Evolutionary conservation across 345 rosid species (phyloP), one percentile per base, ranked within the genome.

Genomic region (Capsella bursapastoris): DNA sequence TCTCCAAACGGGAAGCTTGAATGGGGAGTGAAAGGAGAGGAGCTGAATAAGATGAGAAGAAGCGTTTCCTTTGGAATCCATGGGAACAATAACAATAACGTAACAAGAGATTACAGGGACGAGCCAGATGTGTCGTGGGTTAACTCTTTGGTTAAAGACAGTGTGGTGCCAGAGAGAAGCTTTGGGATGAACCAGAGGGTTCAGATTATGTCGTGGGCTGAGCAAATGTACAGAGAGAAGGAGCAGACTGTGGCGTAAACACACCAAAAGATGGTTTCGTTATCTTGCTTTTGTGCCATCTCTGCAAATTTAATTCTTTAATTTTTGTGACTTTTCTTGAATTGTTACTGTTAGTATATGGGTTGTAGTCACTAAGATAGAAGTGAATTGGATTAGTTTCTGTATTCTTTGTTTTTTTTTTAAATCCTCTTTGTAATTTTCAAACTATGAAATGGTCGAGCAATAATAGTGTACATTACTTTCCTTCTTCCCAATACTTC

Each of bases 81-180:
- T 15, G 84, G 88, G 80, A 89, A 79, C 76, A 35, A 81, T n/a
- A 64, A 59, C 12, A 40, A 40, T 40, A 40, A 10, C 43, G 55
- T 40, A 84, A 66, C 48, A 1, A 76, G 75, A 63, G 80, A 65
- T 0, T 77, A 77, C 62, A 77, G 80, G 28, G 75, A 82, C 7
- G 99, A 92, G 80, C 97, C 97, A 22, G 99, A 95, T 68, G 90
- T 92, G 40, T 92, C 99, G 2, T 95, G 99, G 99, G 97, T 94
- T 64, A 78, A 81, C 81, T 84, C 97, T 22, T 68, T 91, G 80
- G 96, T 94, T 32, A 91, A 87, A 82, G 98, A 94, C 43, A 77
- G 8, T 65, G 80, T 57, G 2, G 71, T 57, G 56, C 15, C 69
- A 0, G 80, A 78, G 51, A 72, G 73, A 41, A 18, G 56, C 48